These are phyloP conservation scores for Priceomyces fermenticarens DNA, from an alignment of 805 yeast species.

Conservation along the genomic window DNA sequence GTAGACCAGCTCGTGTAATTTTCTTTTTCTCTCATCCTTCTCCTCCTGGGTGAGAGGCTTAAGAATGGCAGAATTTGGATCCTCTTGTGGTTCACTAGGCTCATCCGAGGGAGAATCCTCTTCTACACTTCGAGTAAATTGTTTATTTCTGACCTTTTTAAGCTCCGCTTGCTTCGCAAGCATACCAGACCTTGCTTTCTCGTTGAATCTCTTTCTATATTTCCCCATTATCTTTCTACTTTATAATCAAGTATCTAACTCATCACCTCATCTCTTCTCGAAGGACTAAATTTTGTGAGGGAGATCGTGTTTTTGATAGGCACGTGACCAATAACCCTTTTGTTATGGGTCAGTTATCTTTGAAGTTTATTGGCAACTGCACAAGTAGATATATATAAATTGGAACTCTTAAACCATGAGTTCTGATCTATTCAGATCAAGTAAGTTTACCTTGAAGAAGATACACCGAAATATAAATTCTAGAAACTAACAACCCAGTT, in stretches of 20 bases:
- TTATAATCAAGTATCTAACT: not conserved
- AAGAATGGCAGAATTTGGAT: conserved; percentile 60
- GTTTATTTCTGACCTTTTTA: conserved; percentile 66
- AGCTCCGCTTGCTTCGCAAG: conserved; percentile 74
- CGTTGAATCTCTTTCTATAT: conserved; percentile 76
- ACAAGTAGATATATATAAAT: not conserved
- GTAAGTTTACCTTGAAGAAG: not conserved
- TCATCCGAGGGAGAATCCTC: conserved; percentile 27
- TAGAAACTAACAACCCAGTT: conserved; percentile 20
- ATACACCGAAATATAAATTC: not conserved
- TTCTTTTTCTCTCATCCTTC: conserved; percentile 60
- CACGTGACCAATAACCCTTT: not conserved
- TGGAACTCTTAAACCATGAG: not conserved
- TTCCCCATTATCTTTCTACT: conserved; percentile 58
- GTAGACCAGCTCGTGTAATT: conserved; percentile 55
- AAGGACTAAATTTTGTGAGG: not conserved
- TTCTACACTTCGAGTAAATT: conserved; percentile 51
- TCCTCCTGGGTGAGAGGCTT: conserved; percentile 66
- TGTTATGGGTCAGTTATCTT: not conserved
- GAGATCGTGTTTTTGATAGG: not conserved
- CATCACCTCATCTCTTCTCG: conserved; percentile 1
- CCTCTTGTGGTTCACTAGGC: conserved; percentile 19
- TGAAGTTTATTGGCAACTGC: not conserved
- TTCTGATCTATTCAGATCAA: conserved; percentile 3
- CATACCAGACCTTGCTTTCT: conserved; percentile 82